A percentile compares a stretch with the other conserved stretches of the same genome.
phyloP scores from a whole-genome alignment of 2,329 filamentous ascomycete genomes.

The Fusarium hainanense region DNA sequence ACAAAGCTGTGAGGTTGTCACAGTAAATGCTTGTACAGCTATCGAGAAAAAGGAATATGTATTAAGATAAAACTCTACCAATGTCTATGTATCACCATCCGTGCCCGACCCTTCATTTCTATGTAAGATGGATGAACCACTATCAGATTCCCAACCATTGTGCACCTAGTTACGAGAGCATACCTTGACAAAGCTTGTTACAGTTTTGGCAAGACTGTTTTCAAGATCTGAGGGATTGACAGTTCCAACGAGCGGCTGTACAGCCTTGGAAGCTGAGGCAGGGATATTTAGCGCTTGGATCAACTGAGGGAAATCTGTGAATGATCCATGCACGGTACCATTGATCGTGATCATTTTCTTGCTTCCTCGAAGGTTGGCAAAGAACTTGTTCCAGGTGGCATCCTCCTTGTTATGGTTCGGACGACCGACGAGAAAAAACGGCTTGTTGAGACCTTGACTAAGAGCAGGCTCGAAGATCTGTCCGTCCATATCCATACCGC shows the following conservation, averaged over 20 bases:
- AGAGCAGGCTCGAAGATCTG: constrained; percentile 48
- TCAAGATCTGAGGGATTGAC: constrained; percentile 29
- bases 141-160: too few relatives aligned
- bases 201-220: constrained; percentile 33
- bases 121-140: too few relatives aligned
- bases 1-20: not conserved
- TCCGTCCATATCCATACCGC: constrained; percentile 57
- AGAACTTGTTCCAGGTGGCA: constrained; percentile 49
- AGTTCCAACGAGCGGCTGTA: constrained; percentile 16
- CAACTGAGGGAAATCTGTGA: constrained; percentile 48
- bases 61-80: too few relatives aligned
- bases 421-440: constrained; percentile 50
- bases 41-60: too few relatives aligned
- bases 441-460: constrained; percentile 43
- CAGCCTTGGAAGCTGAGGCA: not conserved
- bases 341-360: constrained; percentile 42
- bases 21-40: not conserved
- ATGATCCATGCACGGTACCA: constrained; percentile 48
- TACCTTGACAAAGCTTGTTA: constrained; percentile 36
- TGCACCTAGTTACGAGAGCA: not conserved
- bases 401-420: constrained; percentile 47
- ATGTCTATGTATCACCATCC: too few relatives aligned
- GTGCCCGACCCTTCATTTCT: too few relatives aligned
- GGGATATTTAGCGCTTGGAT: constrained; percentile 42
- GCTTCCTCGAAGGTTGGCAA: constrained; percentile 40